Evolutionary conservation across 371 early-diverging fungal species (phyloP).

Genomic region (Amoeboaphelidium protococcarum): DNA sequence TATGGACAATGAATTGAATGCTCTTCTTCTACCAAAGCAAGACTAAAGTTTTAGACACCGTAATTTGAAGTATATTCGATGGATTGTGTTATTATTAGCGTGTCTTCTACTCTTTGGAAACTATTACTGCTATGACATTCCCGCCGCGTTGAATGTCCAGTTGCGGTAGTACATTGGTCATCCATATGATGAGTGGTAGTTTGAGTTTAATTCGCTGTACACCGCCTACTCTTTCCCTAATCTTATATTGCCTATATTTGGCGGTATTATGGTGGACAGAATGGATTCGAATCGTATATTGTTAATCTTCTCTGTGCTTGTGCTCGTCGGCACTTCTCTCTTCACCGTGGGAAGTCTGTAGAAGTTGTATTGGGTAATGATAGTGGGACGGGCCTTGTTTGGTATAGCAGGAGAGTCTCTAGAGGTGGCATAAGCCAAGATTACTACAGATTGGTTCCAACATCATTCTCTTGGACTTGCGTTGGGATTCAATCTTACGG

Average conservation of each 20-base stretch:
- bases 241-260: conserved; percentile 24
- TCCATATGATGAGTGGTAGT: conserved; percentile 10
- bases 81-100: conserved; percentile 14
- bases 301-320: conserved; percentile 17
- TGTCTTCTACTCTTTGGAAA: conserved; percentile 23
- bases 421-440: conserved; percentile 16
- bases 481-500: conserved; percentile 15
- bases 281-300: conserved; percentile 15
- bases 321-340: conserved; percentile 27
- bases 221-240: conserved; percentile 39
- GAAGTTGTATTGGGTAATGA: conserved; percentile 11
- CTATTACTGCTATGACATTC: conserved; percentile 32
- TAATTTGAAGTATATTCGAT: too few relatives aligned
- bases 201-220: conserved; percentile 16
- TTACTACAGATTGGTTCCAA: conserved; percentile 20
- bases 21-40: too few relatives aligned
- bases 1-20: too few relatives aligned
- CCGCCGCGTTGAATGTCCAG: conserved; percentile 24
- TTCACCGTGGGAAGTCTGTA: conserved; percentile 21
- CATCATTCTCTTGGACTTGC: conserved; percentile 16
- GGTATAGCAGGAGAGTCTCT: conserved; percentile 26
- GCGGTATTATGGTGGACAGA: conserved; percentile 20
- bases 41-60: too few relatives aligned
- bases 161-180: conserved; percentile 11
- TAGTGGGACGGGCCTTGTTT: conserved; percentile 20